Evolutionary conservation across 306 rosid species (phyloP), one percentile per base, ranked within the genome.

Genomic region (Comarum palustre): DNA sequence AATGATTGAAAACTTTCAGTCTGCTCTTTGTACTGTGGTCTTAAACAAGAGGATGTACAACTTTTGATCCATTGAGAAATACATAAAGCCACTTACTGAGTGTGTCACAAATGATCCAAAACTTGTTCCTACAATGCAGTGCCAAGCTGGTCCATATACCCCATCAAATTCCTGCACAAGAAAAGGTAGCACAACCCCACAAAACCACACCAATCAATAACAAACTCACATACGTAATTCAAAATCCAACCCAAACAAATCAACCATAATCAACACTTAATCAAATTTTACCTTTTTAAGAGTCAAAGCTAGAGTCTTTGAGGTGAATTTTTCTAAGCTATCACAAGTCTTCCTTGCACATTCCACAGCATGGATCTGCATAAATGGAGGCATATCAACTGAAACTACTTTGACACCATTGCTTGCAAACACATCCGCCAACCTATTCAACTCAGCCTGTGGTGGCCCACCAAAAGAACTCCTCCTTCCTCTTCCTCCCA

Each of bases 121-220:
- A 80, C 97, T 87, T 68, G 86, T 85, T 82, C 99, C 99, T 58
- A 94, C 97, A 63, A 94, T 91, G 73, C 99, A 89, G 77, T 94
- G 99, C 99, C 99, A 94, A 47, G 97, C 99, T 50, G 99, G 99
- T 59, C 99, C 99, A 80, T 94, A 94, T 10, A 82, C 89, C 79
- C 88, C 91, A 79, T 94, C 99, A 84, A 94, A 94, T 82, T 94
- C 99, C 99, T 94, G 97, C 83, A 75, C 36, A 81, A 52, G 48
- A 17, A 62, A 73, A 31, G 61, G 14, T 8, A 45, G 52, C 55
- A 50, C 60, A 77, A 68, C 8, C 73, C 24, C 51, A 31, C 77
- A 62, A 74, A n/a, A 16, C 57, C 73, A 78, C 52, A 80, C 87
- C 78, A 73, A 74, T 64, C 79, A 83, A 75, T 63, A 78, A 43